Evolutionary conservation across 306 rosid species (phyloP), one percentile per base, ranked within the genome.

Genomic region (Quercus glauca): DNA sequence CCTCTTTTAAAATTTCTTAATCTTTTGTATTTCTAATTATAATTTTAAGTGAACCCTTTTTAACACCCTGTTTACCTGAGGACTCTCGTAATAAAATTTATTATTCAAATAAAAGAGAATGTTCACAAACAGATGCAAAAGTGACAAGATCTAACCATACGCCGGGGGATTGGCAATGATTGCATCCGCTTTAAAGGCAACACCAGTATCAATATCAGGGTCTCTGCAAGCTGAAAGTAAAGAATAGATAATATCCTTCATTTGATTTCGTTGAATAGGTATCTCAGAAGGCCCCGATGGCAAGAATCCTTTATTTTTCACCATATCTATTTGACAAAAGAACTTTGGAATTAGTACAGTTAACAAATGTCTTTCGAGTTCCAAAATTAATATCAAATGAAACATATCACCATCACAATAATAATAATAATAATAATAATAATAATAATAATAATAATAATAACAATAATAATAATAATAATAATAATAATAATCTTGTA

Each of bases 211-310:
- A 23, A 87, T 58, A 88, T 96, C 99, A 76, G 92, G 86, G n/a
- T 96, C 98, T 81, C 83, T 90, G 82, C 99, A 96, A 63, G 99
- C 99, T 79, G 97, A 86, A 88, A 85, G 90, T 78, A 96, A 82
- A 79, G 99, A 93, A 74, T 83, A 74, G 71, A 96, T 96, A 72
- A 96, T 93, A 29, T 93, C 98, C 85, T 96, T 96, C 80, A 96
- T 90, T 82, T 96, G 99, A 84, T 90, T 91, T 82, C 99, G 88
- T 81, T 96, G 99, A 52, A 85, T 33, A 64, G 92, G 98, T 87
- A 96, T 93, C 70, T 96, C 99, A 74, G 98, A 96, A 79, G 99
- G 99, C 77, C 98, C 99, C 4, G 99, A 96, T 15, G 99, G 99
- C 82, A 93, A 86, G 90, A 96, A 96, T 61, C 99, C 99, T 87